These are phyloP conservation scores for Ceratonia siliqua DNA, from an alignment of 306 rosid genomes.

Conservation along the genomic window DNA sequence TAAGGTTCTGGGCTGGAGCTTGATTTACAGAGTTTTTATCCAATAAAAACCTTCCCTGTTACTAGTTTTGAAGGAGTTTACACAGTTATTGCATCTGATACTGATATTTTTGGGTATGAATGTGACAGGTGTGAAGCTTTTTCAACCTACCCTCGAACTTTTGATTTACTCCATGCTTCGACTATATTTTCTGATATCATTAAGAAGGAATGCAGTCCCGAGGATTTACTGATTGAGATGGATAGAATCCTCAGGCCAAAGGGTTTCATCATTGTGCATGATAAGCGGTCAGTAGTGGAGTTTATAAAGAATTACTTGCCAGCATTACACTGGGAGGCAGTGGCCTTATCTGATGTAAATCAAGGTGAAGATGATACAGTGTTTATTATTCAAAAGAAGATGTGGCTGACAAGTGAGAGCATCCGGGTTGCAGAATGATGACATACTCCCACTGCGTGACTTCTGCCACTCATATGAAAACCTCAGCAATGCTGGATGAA, in stretches of 20 bases:
- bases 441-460: background rate
- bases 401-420: slow-evolving; percentile 78
- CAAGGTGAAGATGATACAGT: slow-evolving; percentile 57
- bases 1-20: background rate
- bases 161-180: slow-evolving; percentile 87
- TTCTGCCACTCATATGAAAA: slow-evolving; percentile 10
- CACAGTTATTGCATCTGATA: background rate
- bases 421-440: slow-evolving; percentile 57
- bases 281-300: slow-evolving; percentile 65
- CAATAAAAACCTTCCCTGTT: background rate
- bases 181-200: slow-evolving; percentile 74
- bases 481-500: slow-evolving; percentile 13
- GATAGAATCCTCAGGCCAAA: slow-evolving; percentile 86
- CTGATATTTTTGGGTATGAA: slow-evolving; percentile 34
- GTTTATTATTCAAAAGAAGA: slow-evolving; percentile 79
- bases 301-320: slow-evolving; percentile 63
- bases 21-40: background rate
- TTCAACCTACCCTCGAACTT: slow-evolving; percentile 93
- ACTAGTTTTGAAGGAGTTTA: background rate
- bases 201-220: slow-evolving; percentile 73
- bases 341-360: slow-evolving; percentile 45
- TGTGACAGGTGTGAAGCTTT: slow-evolving; percentile 82
- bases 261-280: slow-evolving; percentile 74
- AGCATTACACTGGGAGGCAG: slow-evolving; percentile 82
- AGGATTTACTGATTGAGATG: slow-evolving; percentile 88